Evolutionary conservation across 108 stramenopile species (phyloP), one percentile per base, ranked within the genome.

Genomic region (Epithemia pelagica): DNA sequence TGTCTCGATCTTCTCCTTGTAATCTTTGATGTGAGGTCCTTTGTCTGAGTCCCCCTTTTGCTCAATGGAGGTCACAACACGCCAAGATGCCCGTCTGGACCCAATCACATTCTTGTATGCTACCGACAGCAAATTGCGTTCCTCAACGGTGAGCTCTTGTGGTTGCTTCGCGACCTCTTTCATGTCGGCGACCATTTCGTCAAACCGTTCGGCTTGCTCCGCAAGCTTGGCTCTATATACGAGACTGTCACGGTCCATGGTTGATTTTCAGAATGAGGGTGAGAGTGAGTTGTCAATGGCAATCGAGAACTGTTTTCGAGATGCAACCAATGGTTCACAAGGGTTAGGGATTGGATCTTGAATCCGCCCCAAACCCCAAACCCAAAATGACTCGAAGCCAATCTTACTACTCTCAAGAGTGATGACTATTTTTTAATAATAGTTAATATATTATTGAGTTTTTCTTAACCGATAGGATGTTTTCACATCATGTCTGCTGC

Each of bases 91-190:
- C 75, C 99, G 96, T 53, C 99, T 95, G 65, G 94, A 88, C 54
- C 99, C 99, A 72, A 99, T 98, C 28, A 99, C 98, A 79, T 99
- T 99, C 87, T 95, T 95, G 91, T 92, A 96, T 68, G 96, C 96
- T 30, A 97, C 98, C 55, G 88, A 90, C 27, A 99, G 86, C 57
- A 99, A 88, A 85, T 99, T 99, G 59, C 99, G 94, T 90, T 99
- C 99, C 81, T 99, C 99, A 24, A 99, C 99, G 65, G 97, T 94
- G 66, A 99, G 93, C 82, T 99, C 97, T 71, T 92, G 90, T 27
- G 97, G 92, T 77, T 95, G 92, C 72, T 89, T 78, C 66, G 99
- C 97, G 53, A 99, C 97, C 28, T 94, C 91, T 92, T 98, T 98
- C 97, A 98, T 98, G 90, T 98, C 89, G 60, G 73, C 64, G 28